These are phyloP conservation scores for Penicillium coprophilum DNA, from an alignment of 495 filamentous ascomycete genomes.

Conservation along the genomic window DNA sequence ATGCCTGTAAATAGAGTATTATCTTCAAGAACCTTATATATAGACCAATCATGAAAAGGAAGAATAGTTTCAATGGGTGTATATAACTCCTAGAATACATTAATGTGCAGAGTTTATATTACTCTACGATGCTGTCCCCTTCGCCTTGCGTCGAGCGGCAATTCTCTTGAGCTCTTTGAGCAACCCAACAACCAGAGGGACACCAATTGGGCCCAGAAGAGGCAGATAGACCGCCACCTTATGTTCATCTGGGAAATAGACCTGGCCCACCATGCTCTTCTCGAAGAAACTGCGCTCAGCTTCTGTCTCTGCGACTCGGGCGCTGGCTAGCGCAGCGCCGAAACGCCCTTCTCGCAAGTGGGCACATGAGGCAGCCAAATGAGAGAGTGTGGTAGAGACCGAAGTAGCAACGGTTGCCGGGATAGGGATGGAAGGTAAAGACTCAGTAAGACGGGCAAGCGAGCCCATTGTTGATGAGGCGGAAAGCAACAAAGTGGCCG, in stretches of 20 bases:
- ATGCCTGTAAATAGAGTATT: not conserved
- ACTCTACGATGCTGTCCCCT: conserved; percentile 9
- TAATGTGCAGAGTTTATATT: not conserved
- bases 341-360: conserved; percentile 66
- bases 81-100: conserved; percentile 12
- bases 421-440: conserved; percentile 87
- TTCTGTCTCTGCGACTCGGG: conserved; percentile 79
- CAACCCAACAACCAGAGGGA: conserved; percentile 79
- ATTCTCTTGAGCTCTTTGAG: conserved; percentile 72
- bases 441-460: conserved; percentile 78
- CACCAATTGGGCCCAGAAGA: conserved; percentile 85
- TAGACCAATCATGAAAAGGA: not conserved
- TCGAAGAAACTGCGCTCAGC: conserved; percentile 97
- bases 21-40: not conserved
- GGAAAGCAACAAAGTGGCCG: conserved; percentile 82
- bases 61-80: not conserved
- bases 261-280: conserved; percentile 97
- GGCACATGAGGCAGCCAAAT: conserved; percentile 73
- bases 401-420: conserved; percentile 81
- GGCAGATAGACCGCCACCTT: conserved; percentile 98
- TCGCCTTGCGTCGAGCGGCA: conserved; percentile 40
- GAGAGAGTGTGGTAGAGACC: conserved; percentile 73
- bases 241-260: conserved; percentile 97
- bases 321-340: conserved; percentile 69
- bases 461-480: conserved; percentile 94